Percentiles rank a stretch among this genome's conserved stretches.
Evolutionary conservation across 2,329 filamentous ascomycete species (phyloP).

Genomic region (Ramichloridium luteum): DNA sequence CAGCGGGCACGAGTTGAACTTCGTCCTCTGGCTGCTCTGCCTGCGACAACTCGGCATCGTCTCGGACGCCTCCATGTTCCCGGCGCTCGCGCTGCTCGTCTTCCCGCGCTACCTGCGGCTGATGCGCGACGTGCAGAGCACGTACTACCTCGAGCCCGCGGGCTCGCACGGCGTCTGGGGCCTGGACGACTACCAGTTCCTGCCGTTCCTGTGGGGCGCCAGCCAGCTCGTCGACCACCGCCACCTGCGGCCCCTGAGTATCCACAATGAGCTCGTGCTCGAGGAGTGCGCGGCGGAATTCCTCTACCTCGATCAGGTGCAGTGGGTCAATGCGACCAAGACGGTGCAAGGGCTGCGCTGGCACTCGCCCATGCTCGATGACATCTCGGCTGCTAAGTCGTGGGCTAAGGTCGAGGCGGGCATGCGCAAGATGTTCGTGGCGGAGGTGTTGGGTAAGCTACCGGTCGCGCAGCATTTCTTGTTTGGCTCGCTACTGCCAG

Average conservation of each 20-base stretch:
- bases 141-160: conserved; percentile 86
- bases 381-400: conserved; percentile 79
- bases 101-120: conserved; percentile 73
- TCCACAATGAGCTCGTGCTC: conserved; percentile 77
- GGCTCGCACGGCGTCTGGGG: conserved; percentile 43
- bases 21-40: conserved; percentile 91
- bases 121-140: conserved; percentile 78
- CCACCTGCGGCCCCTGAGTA: conserved; percentile 41
- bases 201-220: conserved; percentile 40
- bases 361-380: conserved; percentile 97
- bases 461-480: conserved; percentile 98
- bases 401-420: conserved; percentile 90
- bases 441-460: conserved; percentile 81
- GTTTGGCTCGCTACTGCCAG: conserved; percentile 75
- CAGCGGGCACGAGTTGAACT: conserved; percentile 94
- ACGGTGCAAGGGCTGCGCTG: conserved; percentile 87
- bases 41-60: conserved; percentile 68
- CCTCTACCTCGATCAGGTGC: conserved; percentile 83
- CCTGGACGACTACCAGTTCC: conserved; percentile 42
- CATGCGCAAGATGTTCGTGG: conserved; percentile 94
- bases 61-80: conserved; percentile 53
- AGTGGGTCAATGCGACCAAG: conserved; percentile 92
- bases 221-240: conserved; percentile 53
- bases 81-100: conserved; percentile 59
- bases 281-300: conserved; percentile 78